These are phyloP conservation scores for Spergularia bocconei DNA, from an alignment of 148 eudicot species.

Conservation along the genomic window DNA sequence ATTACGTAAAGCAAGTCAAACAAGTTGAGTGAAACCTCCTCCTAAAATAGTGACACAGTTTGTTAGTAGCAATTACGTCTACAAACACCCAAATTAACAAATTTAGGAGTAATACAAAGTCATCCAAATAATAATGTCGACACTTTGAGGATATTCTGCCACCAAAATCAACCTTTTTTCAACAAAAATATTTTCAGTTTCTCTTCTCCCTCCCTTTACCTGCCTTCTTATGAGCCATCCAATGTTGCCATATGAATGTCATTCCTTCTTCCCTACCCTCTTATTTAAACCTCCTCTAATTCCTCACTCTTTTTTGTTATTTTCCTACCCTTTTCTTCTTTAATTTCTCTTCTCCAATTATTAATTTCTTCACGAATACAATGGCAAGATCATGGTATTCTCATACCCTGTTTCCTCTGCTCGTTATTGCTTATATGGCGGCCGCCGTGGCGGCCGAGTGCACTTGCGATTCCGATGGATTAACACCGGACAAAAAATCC, in stretches of 20 bases:
- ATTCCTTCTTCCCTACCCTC: conserved; percentile 5
- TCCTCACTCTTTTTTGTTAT: not conserved
- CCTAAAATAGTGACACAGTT: not conserved
- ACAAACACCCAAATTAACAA: not conserved
- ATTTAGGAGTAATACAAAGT: not conserved
- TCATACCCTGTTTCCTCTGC: not conserved
- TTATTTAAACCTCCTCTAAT: conserved; percentile 4
- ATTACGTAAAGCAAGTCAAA: too few relatives aligned
- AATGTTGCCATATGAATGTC: conserved; percentile 23
- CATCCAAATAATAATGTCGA: conserved; percentile 16
- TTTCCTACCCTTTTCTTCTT: not conserved
- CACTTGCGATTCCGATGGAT: conserved; percentile 29
- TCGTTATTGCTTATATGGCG: conserved; percentile 12
- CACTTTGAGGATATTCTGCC: conserved; percentile 4
- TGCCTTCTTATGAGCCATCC: conserved; percentile 25
- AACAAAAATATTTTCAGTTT: not conserved
- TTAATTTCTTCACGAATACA: not conserved
- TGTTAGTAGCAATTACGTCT: not conserved
- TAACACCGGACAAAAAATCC: conserved; percentile 18
- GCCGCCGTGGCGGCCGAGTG: conserved; percentile 35
- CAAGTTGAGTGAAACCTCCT: too few relatives aligned
- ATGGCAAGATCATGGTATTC: not conserved
- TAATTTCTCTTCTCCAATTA: too few relatives aligned
- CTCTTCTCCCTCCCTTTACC: conserved; percentile 23
- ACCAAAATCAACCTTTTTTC: not conserved